phyloP scores from a whole-genome alignment of 1,284 basidiomycete species.

The Puccinia hordei region DNA sequence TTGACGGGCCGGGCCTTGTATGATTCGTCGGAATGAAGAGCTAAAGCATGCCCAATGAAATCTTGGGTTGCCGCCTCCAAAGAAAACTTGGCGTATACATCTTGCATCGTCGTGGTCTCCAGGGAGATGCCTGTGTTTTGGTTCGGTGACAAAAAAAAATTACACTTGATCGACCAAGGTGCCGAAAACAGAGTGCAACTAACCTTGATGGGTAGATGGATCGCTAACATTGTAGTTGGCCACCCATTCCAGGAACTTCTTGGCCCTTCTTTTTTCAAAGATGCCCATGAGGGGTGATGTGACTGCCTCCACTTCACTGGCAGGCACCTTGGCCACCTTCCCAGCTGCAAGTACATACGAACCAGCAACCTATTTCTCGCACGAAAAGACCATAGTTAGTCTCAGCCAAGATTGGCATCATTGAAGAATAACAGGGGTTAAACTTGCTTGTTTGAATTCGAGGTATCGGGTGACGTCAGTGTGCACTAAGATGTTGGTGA shows the following conservation, averaged over 20 bases:
- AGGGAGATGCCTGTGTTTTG: slow-evolving; percentile 72
- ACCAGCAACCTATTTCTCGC: slow-evolving; percentile 71
- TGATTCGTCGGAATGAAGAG: slow-evolving; percentile 93
- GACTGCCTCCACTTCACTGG: slow-evolving; percentile 96
- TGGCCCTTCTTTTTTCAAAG: slow-evolving; percentile 96
- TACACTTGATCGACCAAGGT: neutral
- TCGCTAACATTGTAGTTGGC: slow-evolving; percentile 94
- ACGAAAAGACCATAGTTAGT: neutral
- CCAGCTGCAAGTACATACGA: slow-evolving; percentile 97
- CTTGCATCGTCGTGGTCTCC: slow-evolving; percentile 84
- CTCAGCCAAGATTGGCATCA: no score
- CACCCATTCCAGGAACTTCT: slow-evolving; percentile 98
- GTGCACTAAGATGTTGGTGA: slow-evolving; percentile 97
- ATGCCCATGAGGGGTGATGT: slow-evolving; percentile 93
- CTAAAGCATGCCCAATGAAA: slow-evolving; percentile 99
- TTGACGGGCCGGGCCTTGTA: slow-evolving; percentile 91
- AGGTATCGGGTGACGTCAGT: slow-evolving; percentile 98
- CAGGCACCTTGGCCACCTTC: slow-evolving; percentile 95
- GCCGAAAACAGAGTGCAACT: slow-evolving; percentile 53
- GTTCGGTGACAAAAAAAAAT: neutral
- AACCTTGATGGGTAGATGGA: slow-evolving; percentile 91
- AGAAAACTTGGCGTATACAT: slow-evolving; percentile 94
- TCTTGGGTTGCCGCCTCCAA: slow-evolving; percentile 97
- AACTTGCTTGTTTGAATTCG: slow-evolving; percentile 84
- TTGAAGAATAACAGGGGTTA: neutral